phyloP scores from a whole-genome alignment of 2,329 filamentous ascomycete species.

The Aureobasidium uvarum region DNA sequence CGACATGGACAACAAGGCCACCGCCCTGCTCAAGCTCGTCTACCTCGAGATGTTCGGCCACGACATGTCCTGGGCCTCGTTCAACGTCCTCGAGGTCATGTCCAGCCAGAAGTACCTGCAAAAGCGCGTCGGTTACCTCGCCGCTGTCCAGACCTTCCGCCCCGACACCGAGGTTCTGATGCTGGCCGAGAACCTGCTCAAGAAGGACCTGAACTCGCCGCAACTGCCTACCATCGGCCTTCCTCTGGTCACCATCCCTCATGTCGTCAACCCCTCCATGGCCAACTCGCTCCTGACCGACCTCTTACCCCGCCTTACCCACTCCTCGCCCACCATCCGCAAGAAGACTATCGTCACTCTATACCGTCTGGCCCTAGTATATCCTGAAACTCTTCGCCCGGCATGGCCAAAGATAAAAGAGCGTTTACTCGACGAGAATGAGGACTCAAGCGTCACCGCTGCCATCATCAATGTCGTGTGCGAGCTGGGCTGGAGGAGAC shows the following conservation, averaged over 20 bases:
- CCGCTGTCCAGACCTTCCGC: conserved; percentile 92
- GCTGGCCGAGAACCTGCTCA: conserved; percentile 93
- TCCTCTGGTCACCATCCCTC: conserved; percentile 85
- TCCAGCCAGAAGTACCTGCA: conserved; percentile 91
- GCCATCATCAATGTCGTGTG: conserved; percentile 97
- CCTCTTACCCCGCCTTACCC: conserved; percentile 78
- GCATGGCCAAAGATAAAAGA: conserved; percentile 99
- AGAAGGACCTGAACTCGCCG: conserved; percentile 82
- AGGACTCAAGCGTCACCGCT: conserved; percentile 90
- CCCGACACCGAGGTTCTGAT: conserved; percentile 96
- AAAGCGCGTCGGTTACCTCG: conserved; percentile 92
- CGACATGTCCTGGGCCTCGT: conserved; percentile 99
- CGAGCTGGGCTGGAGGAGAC: conserved; percentile 89
- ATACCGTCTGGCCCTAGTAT: conserved; percentile 91
- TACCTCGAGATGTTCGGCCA: conserved; percentile 99
- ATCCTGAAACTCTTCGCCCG: conserved; percentile 85
- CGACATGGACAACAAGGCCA: conserved; percentile 97
- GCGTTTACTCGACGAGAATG: conserved; percentile 80
- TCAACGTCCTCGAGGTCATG: conserved; percentile 99
- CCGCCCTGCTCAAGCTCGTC: conserved; percentile 88
- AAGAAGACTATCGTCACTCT: conserved; percentile 97
- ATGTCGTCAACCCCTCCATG: conserved; percentile 88
- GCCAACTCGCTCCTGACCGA: conserved; percentile 87
- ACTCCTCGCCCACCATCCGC: conserved; percentile 79
- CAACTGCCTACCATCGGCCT: conserved; percentile 76